A percentile compares a stretch with the other conserved stretches of the same genome.
phyloP scores from a whole-genome alignment of 805 yeast genomes.

The Cyberlindnera mycetangii region DNA sequence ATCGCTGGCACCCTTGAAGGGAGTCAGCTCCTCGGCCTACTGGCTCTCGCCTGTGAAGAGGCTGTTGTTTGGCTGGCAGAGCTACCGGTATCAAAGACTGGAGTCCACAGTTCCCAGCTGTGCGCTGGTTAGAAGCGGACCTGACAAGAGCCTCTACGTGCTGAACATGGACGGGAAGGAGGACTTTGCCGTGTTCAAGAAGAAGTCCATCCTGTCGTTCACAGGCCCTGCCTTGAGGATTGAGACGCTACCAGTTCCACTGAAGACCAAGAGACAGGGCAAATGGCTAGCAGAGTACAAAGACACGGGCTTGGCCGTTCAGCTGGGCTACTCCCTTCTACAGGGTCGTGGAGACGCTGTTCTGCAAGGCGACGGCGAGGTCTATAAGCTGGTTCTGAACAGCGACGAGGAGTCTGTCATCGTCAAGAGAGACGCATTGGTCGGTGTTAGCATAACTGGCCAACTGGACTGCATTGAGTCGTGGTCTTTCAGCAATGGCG shows the following conservation, averaged over 20 bases:
- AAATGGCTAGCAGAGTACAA: slow-evolving; percentile 26
- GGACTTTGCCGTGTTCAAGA: slow-evolving; percentile 60
- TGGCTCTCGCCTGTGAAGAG: slow-evolving; percentile 39
- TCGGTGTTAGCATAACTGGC: slow-evolving; percentile 52
- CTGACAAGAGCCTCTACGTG: slow-evolving; percentile 13
- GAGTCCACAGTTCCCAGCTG: slow-evolving; percentile 32
- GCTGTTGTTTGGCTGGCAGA: slow-evolving; percentile 41
- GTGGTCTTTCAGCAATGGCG: slow-evolving; percentile 1
- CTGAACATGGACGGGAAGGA: slow-evolving; percentile 52
- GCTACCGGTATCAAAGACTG: slow-evolving; percentile 44
- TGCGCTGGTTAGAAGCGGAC: slow-evolving; percentile 13
- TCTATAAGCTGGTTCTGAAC: slow-evolving; percentile 44
- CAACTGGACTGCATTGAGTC: slow-evolving; percentile 15
- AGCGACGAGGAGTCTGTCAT: slow-evolving; percentile 48
- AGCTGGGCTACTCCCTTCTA: slow-evolving; percentile 43
- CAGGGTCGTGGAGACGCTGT: slow-evolving; percentile 60
- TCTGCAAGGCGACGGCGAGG: slow-evolving; percentile 51
- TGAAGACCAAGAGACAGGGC: slow-evolving; percentile 27
- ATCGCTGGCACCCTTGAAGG: slow-evolving; percentile 31
- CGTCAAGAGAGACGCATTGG: slow-evolving; percentile 42
- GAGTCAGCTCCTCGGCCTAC: slow-evolving; percentile 6
- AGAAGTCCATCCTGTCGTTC: slow-evolving; percentile 46
- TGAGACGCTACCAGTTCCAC: slow-evolving; percentile 33
- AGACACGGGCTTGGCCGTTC: slow-evolving; percentile 14
- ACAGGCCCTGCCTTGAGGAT: slow-evolving; percentile 51